Evolutionary conservation across 768 basidiomycete species (phyloP), one percentile per base, ranked within the genome.

Genomic region (Phylloporus rhodoxanthus): DNA sequence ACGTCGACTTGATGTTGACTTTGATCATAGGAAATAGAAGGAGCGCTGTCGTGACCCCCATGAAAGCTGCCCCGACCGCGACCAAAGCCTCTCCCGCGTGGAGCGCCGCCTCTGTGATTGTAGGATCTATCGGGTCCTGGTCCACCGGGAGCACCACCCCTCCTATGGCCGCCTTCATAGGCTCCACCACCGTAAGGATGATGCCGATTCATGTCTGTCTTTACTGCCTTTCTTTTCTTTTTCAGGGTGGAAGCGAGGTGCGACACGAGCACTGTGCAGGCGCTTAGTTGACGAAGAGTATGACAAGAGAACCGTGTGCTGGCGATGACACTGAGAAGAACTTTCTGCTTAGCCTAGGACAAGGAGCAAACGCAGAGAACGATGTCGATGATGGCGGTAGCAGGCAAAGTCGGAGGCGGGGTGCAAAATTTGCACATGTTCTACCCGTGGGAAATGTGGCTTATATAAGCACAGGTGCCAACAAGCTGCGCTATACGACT

Each of bases 201-300:
- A 71, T 91, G 89, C 63, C 89, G 87, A 71, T 90, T 88, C 89
- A 92, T 91, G 47, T 49, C 33, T n/a, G 26, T 26, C 51, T 64
- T 53, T 43, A 56, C 41, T 56, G 45, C 34, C 50, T 58, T 58
- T 53, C 52, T 51, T 45, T 52, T 61, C 67, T 64, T 64, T 42
- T 63, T 51, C 36, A 61, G 51, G 60, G 57, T 44, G 60, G 57
- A 60, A 60, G 42, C 49, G 56, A 45, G 52, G 54, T 43, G 40
- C 55, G 55, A 51, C 48, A 63, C 52, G 49, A 49, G 51, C 36
- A 67, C 64, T 56, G 60, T 56, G 64, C 44, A 23, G 48, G 45
- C 47, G 58, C 63, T 66, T 66, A 64, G 52, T 47, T 33, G 52
- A 56, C 56, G 52, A 34, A 45, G 51, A 51, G 51, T 51, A 54